Base-by-base conservation (phyloP, 305 asterid genomes). In the Ilex paraguariensis region DNA sequence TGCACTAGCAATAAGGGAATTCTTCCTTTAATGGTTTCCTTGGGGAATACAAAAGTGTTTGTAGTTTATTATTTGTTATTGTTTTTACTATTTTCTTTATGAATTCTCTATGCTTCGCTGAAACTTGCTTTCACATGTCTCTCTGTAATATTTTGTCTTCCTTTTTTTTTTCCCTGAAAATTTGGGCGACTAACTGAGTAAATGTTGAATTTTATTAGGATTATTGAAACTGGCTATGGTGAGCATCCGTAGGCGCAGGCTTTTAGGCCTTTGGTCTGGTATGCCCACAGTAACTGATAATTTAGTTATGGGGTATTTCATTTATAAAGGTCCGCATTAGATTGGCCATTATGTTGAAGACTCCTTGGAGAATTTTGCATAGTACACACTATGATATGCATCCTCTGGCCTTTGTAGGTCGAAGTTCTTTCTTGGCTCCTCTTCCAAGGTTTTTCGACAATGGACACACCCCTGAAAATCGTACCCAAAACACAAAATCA, bases 221-320 rank as follows among this genome's bases (percentile, higher is more conserved):
- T 59, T 61, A 75, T 21, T 46, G 42, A 48, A 71, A 69, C 63
- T 44, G 64, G 71, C 73, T 45, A 90, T 90, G 97, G 97, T 90
- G 81, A 87, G 96, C 90, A 84, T 90, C 67, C 87, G 97, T 60
- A 87, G 96, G 64, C 97, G 97, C 76, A 85, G 64, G 81, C 92
- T 87, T 51, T 74, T 90, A 64, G 95, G 82, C 59, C 73, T 74
- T 65, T 80, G 52, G 3, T 46, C 52, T 5, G 52, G 52, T 46
- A 46, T 11, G 52, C 52, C 10, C 12, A 7, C 4, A 12, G 4
- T 46, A 13, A 46, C 13, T 5, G 7, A 46, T 46, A 2, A 10
- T 46, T 10, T 13, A 46, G 52, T 46, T 46, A 10, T 10, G 13
- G 15, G 13, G 13, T 10, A 4, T 3, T 46, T 46, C 52, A 46